These are phyloP conservation scores for Globisporangium heterothallicum DNA, from an alignment of 352 stramenopile species.

Conservation along the genomic window DNA sequence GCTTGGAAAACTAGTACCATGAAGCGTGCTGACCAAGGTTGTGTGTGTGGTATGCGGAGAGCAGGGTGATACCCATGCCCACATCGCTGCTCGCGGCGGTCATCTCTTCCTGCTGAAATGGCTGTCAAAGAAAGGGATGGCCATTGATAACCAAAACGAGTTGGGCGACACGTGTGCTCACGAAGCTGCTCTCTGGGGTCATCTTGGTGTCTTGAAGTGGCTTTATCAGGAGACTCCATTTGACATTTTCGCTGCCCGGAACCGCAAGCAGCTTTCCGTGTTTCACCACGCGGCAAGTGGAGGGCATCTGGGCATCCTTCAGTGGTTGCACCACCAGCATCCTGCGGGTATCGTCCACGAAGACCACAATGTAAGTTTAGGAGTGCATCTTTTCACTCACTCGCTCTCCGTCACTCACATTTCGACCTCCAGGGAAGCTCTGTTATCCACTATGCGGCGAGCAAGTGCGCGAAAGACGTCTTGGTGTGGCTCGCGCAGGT, in stretches of 20 bases:
- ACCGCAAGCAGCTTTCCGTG: background rate
- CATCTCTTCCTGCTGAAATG: background rate
- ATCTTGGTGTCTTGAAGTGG: background rate
- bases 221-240: background rate
- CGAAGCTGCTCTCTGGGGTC: background rate
- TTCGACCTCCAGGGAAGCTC: background rate
- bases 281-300: background rate
- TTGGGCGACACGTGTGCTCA: background rate
- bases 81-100: background rate
- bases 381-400: background rate
- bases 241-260: background rate
- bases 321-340: background rate
- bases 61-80: background rate
- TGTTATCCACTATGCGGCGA: background rate
- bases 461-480: background rate
- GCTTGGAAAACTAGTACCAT: background rate
- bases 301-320: background rate
- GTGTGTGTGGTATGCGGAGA: too few species aligned
- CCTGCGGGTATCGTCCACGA: background rate
- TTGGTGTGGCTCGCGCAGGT: background rate
- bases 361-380: background rate
- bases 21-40: background rate
- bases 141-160: background rate
- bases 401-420: background rate
- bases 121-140: background rate